Conservation (phyloP, 495 filamentous ascomycete species). For the Staphylotrichum longicolle region DNA sequence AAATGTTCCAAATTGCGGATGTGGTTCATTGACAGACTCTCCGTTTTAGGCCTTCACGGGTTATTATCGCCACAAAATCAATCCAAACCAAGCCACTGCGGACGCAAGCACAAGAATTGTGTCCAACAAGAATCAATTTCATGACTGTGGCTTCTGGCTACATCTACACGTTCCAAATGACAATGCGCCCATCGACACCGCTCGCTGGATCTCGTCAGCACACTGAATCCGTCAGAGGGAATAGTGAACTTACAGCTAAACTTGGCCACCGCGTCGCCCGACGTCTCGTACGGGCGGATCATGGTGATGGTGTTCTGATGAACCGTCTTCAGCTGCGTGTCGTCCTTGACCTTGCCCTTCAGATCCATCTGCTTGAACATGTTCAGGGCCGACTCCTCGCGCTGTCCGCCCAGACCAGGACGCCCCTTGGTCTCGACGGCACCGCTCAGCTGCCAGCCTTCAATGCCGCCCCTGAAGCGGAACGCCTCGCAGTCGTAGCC, state of each 20-base stretch:
- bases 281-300: slow-evolving; percentile 68
- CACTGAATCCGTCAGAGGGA: slow-evolving; percentile 40
- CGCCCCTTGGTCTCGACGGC: slow-evolving; percentile 80
- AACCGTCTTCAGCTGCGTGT: slow-evolving; percentile 90
- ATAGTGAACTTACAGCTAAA: slow-evolving; percentile 75
- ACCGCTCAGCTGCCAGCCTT: slow-evolving; percentile 83
- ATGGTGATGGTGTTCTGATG: slow-evolving; percentile 96
- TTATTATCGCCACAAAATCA: no score
- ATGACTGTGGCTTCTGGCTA: slow-evolving; percentile 13
- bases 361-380: slow-evolving; percentile 99
- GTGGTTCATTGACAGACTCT: no score
- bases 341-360: slow-evolving; percentile 82
- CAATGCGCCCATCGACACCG: slow-evolving; percentile 91
- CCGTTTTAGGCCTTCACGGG: no score
- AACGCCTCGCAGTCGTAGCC: slow-evolving; percentile 97
- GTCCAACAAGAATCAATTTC: slow-evolving; percentile 7
- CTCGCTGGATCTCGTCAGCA: slow-evolving; percentile 65
- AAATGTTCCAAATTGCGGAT: no score
- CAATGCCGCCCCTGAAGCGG: slow-evolving; percentile 75
- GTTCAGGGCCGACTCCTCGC: slow-evolving; percentile 79
- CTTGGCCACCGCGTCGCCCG: slow-evolving; percentile 63
- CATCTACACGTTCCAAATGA: slow-evolving; percentile 62
- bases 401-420: slow-evolving; percentile 45
- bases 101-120: no score
- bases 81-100: no score